Percentiles rank a stretch among this genome's conserved stretches.
phyloP scores from a whole-genome alignment of 495 filamentous ascomycete genomes.

The Penicillium angulare region DNA sequence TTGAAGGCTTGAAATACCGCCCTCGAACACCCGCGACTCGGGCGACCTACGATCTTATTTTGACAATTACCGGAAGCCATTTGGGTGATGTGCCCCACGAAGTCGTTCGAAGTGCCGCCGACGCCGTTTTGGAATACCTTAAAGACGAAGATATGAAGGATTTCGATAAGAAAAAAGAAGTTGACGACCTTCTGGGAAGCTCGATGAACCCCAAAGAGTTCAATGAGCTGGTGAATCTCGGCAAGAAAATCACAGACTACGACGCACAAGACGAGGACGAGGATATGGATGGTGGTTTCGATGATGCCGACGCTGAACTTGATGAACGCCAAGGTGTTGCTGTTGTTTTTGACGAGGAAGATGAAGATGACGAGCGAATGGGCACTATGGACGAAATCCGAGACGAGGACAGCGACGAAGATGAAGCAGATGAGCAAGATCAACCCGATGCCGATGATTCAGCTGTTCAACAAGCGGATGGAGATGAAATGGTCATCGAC shows the following conservation, averaged over 20 bases:
- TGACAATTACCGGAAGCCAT: slow-evolving; percentile 82
- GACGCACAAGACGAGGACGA: slow-evolving; percentile 96
- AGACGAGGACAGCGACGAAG: slow-evolving; percentile 78
- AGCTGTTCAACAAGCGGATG: slow-evolving; percentile 47
- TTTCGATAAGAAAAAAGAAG: slow-evolving; percentile 96
- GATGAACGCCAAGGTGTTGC: slow-evolving; percentile 96
- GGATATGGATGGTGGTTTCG: slow-evolving; percentile 67
- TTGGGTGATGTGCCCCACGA: slow-evolving; percentile 93
- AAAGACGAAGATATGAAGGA: slow-evolving; percentile 97
- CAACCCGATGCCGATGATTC: slow-evolving; percentile 47
- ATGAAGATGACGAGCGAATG: slow-evolving; percentile 82
- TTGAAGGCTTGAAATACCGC: slow-evolving; percentile 84
- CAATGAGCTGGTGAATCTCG: slow-evolving; percentile 93
- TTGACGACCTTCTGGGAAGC: slow-evolving; percentile 86
- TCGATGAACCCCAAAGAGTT: slow-evolving; percentile 87
- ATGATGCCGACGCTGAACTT: slow-evolving; percentile 67
- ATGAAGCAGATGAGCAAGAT: slow-evolving; percentile 55
- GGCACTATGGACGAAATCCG: slow-evolving; percentile 74
- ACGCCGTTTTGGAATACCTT: slow-evolving; percentile 84
- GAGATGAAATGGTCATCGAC: slow-evolving; percentile 80
- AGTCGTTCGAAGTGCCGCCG: slow-evolving; percentile 91
- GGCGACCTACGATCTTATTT: slow-evolving; percentile 93
- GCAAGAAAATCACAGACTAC: slow-evolving; percentile 99
- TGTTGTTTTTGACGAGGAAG: slow-evolving; percentile 93
- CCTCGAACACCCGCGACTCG: slow-evolving; percentile 89